These are phyloP conservation scores for Solanum chilense DNA, from an alignment of 257 asterid species.

Conservation along the genomic window DNA sequence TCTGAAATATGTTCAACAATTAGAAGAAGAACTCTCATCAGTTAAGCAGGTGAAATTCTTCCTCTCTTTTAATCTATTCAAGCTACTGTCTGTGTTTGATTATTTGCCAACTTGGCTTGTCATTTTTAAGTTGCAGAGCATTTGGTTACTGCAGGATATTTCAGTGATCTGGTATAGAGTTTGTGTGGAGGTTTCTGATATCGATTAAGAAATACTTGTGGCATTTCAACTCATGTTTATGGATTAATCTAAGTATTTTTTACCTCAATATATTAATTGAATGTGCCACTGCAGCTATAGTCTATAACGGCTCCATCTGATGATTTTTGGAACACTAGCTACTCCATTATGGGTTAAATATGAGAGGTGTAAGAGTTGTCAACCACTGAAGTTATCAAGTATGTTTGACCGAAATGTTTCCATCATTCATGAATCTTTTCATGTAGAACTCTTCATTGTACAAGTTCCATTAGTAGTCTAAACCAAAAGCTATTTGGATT, in stretches of 20 bases:
- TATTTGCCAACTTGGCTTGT: neutral
- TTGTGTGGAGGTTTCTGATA: neutral
- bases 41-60: constrained; percentile 54
- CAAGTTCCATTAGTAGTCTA: neutral
- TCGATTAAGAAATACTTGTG: neutral
- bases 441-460: neutral
- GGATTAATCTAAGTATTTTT: neutral
- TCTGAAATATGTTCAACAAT: constrained; percentile 48
- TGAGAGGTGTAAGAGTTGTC: neutral
- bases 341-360: neutral
- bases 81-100: neutral
- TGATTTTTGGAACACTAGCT: neutral
- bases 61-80: neutral
- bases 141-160: neutral
- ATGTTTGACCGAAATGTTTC: neutral
- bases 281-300: neutral
- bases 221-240: neutral
- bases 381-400: neutral
- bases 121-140: neutral
- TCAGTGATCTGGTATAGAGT: neutral
- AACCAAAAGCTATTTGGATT: neutral
- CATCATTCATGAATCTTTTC: neutral
- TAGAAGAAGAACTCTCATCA: constrained; percentile 54
- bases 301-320: neutral
- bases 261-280: neutral